A percentile compares a stretch with the other conserved stretches of the same genome.
Evolutionary conservation across 257 asterid species (phyloP).

Genomic region (Solanum chaucha): DNA sequence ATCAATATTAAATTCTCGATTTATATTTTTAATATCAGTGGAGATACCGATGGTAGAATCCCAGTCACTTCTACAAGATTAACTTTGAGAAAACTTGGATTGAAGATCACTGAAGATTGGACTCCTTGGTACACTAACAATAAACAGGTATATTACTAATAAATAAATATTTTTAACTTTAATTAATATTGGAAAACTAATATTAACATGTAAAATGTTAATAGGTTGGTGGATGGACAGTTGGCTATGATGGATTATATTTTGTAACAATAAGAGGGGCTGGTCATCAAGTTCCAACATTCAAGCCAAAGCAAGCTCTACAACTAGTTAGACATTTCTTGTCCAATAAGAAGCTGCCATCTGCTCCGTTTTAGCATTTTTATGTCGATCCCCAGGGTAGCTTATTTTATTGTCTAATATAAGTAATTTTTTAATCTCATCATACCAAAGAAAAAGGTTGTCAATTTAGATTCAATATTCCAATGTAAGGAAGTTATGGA

Average conservation of each 20-base stretch:
- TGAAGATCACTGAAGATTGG: conserved; percentile 42
- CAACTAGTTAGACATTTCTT: conserved; percentile 54
- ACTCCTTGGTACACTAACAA: conserved; percentile 62
- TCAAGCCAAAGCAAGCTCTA: conserved; percentile 58
- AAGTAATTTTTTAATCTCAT: background rate
- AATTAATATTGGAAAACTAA: background rate
- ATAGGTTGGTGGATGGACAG: conserved; percentile 90
- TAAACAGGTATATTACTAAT: conserved; percentile 36
- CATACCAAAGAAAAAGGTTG: background rate
- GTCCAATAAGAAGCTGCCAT: conserved; percentile 33
- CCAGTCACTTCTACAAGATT: conserved; percentile 63
- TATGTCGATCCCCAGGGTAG: background rate
- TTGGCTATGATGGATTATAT: conserved; percentile 47
- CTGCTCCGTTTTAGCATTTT: conserved; percentile 25
- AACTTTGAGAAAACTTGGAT: conserved; percentile 42
- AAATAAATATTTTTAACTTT: no score
- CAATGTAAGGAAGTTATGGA: background rate
- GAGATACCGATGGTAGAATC: conserved; percentile 70
- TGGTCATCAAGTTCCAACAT: conserved; percentile 74
- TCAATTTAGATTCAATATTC: background rate
- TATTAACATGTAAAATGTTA: background rate
- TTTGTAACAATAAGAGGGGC: conserved; percentile 83
- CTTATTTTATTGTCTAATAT: background rate
- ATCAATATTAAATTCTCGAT: background rate
- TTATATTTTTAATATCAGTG: conserved; percentile 23